Evolutionary conservation across 176 grass and related monocot genomes (phyloP), one percentile per base, ranked within the genome.

Genomic region (Lolium multiflorum): DNA sequence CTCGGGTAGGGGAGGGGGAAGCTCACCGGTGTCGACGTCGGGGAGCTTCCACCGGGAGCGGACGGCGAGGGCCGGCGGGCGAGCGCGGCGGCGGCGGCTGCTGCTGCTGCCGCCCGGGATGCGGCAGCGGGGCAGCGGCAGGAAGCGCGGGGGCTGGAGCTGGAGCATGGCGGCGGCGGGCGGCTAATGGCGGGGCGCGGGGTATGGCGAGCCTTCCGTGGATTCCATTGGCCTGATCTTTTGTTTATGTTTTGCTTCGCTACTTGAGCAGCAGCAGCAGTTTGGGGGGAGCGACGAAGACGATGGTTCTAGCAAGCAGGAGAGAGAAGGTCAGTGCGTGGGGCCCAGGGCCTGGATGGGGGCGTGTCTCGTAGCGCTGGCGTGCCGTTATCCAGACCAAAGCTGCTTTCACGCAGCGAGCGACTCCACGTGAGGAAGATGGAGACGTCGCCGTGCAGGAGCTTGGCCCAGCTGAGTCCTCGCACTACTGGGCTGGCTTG

Each of bases 41-140:
- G 93, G 81, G 66, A 92, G 85, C 81, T 92, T 92, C 90, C 85
- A 95, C 62, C 82, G 78, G 66, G 88, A 89, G 51, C 59, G 73
- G 76, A 92, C 38, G 31, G 93, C 85, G 64, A 82, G 43, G 43
- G 78, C 63, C 17, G 60, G 78, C 67, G 82, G 60, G 44, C 73
- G 31, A 4, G 39, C 62, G 67, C 72, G 82, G 51, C 56, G 83
- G 62, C 81, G 76, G 73, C 68, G 62, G 35, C n/a, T n/a, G n/a
- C n/a, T 21, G 56, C 50, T 16, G 50, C 20, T n/a, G 56, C 83
- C 26, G 82, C 41, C 90, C 39, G 77, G 57, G 84, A 51, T 7
- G 74, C 81, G 76, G 47, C 49, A 54, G 71, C 90, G 74, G 48
- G 83, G 83, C 46, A 92, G 66, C 64, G 77, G 78, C 81, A 85